Evolutionary conservation across 768 basidiomycete genomes (phyloP).

Genomic region (Mrakia hoshinonis): DNA sequence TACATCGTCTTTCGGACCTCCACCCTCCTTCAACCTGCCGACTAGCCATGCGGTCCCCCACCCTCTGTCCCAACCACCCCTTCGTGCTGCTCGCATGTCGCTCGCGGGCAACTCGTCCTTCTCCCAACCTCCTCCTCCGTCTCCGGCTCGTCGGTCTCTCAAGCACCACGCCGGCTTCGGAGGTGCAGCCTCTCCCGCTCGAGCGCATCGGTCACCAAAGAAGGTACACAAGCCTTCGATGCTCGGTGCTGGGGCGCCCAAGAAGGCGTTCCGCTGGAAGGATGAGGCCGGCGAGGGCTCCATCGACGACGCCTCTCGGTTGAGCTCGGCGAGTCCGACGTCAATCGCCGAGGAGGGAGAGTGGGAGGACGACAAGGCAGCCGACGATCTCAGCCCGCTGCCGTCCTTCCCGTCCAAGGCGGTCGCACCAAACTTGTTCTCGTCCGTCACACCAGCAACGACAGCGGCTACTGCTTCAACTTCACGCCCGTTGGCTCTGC

Average conservation of each 20-base stretch:
- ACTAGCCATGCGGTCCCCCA: background rate
- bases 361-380: constrained; percentile 27
- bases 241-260: constrained; percentile 35
- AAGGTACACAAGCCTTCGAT: constrained; percentile 5
- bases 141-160: background rate
- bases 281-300: constrained; percentile 78
- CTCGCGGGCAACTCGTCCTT: constrained; percentile 5
- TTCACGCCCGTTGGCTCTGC: constrained; percentile 1
- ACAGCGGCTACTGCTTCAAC: background rate
- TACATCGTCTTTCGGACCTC: background rate
- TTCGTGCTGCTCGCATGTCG: background rate
- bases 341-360: constrained; percentile 15
- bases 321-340: constrained; percentile 7
- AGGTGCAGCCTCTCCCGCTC: background rate
- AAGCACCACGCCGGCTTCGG: background rate
- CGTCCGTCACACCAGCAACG: background rate
- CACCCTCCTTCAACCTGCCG: background rate
- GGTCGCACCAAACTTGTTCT: background rate
- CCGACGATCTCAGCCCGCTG: background rate
- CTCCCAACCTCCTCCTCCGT: background rate
- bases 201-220: background rate
- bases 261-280: constrained; percentile 76
- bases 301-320: constrained; percentile 50
- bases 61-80: background rate
- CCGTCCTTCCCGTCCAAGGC: no score